These are phyloP conservation scores for Aspergillus sp. DNA, from an alignment of 2,329 filamentous ascomycete genomes.

Conservation along the genomic window DNA sequence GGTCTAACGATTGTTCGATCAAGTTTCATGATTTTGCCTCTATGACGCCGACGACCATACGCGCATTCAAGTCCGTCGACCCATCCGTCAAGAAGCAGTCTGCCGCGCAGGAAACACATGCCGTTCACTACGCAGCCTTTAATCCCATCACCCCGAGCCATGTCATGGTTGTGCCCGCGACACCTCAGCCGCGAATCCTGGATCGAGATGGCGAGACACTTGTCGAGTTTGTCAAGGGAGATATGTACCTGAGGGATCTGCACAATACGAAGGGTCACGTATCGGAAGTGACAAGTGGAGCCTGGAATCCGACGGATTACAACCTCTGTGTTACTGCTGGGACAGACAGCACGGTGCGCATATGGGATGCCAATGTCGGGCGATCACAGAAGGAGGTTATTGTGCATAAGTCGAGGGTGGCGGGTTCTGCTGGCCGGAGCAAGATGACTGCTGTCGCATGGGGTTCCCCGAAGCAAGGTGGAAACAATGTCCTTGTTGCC, in stretches of 20 bases:
- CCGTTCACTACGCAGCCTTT: constrained; percentile 80
- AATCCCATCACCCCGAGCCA: constrained; percentile 72
- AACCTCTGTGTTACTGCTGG: constrained; percentile 85
- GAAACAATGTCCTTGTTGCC: constrained; percentile 68
- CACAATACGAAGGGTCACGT: constrained; percentile 96
- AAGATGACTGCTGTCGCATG: constrained; percentile 91
- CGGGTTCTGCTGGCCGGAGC: constrained; percentile 79
- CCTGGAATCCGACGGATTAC: constrained; percentile 82
- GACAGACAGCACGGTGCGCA: constrained; percentile 88
- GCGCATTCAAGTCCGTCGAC: constrained; percentile 88
- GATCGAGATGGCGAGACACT: constrained; percentile 80
- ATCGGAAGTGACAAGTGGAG: constrained; percentile 79
- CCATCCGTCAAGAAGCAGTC: constrained; percentile 69
- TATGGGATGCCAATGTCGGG: constrained; percentile 94
- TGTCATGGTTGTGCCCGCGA: constrained; percentile 80
- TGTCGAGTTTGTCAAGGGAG: constrained; percentile 89
- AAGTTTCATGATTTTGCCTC: constrained; percentile 94
- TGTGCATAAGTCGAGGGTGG: constrained; percentile 88
- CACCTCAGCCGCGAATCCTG: constrained; percentile 83
- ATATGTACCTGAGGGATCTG: constrained; percentile 98
- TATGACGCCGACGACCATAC: constrained; percentile 89
- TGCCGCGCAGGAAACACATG: constrained; percentile 71
- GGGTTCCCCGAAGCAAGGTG: constrained; percentile 70
- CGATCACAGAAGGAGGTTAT: constrained; percentile 87
- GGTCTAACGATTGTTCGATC: constrained; percentile 80